Conservation (phyloP, 1,139 yeast genomes). For the Cylindricascospora bacillispora region DNA sequence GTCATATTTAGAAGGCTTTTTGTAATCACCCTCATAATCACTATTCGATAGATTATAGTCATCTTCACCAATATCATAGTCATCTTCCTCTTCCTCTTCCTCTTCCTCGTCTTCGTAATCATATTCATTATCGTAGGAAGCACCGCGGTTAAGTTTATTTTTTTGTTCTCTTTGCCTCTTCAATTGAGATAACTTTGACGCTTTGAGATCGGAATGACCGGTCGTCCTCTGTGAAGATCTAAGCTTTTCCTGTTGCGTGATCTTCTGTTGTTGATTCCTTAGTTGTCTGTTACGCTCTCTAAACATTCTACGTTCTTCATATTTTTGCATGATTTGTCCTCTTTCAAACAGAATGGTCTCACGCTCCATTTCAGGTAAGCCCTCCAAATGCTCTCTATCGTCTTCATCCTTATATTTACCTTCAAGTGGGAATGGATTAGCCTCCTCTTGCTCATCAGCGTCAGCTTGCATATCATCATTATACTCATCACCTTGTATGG, state of each 20-base stretch:
- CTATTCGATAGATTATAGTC: constrained; percentile 30
- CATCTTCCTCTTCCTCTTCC: constrained; percentile 26
- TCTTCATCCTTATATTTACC: constrained; percentile 78
- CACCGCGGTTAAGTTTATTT: constrained; percentile 28
- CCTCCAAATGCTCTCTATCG: constrained; percentile 56
- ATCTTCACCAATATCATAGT: constrained; percentile 22
- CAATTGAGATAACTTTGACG: constrained; percentile 64
- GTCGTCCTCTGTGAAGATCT: constrained; percentile 24
- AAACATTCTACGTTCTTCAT: constrained; percentile 67
- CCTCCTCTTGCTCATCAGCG: constrained; percentile 24
- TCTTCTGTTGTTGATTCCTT: constrained; percentile 29
- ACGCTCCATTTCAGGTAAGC: constrained; percentile 82
- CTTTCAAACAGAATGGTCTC: constrained; percentile 87
- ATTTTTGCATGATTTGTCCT: constrained; percentile 80
- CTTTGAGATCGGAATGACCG: constrained; percentile 30
- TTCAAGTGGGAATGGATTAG: constrained; percentile 82
- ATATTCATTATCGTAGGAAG: constrained; percentile 32
- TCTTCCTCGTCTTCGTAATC: constrained; percentile 27
- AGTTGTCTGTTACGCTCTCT: constrained; percentile 66
- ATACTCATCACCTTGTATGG: constrained; percentile 9
- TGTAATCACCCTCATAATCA: constrained; percentile 30
- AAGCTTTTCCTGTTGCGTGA: constrained; percentile 26
- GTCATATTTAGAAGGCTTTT: constrained; percentile 20
- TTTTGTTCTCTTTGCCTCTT: constrained; percentile 74
- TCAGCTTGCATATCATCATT: constrained; percentile 15